These are phyloP conservation scores for Astrocystis sublimbata DNA, from an alignment of 495 filamentous ascomycete genomes.

Conservation along the genomic window DNA sequence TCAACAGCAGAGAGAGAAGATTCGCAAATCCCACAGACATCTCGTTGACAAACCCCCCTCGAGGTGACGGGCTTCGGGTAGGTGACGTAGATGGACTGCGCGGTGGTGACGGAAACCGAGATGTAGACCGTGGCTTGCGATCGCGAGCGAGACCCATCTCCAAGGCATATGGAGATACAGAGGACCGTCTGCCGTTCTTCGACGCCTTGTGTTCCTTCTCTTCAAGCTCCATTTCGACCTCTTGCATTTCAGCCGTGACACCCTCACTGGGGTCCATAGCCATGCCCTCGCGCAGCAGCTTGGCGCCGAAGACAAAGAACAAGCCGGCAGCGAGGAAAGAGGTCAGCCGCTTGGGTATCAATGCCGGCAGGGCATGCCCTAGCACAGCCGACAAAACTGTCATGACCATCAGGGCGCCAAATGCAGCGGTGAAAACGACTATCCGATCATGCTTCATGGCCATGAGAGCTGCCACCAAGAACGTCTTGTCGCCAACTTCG, in stretches of 20 bases:
- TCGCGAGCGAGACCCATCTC: conserved; percentile 60
- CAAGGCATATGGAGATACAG: conserved; percentile 62
- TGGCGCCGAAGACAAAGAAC: conserved; percentile 86
- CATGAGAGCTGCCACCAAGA: conserved; percentile 96
- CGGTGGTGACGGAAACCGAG: conserved; percentile 59
- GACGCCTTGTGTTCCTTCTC: conserved; percentile 80
- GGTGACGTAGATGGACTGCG: conserved; percentile 62
- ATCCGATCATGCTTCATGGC: conserved; percentile 96
- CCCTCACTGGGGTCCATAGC: conserved; percentile 86
- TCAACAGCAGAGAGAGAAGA: conserved; percentile 81
- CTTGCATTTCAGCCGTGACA: conserved; percentile 92
- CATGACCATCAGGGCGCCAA: conserved; percentile 87
- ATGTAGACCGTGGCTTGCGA: conserved; percentile 60
- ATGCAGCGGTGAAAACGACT: conserved; percentile 92
- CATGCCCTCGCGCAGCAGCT: conserved; percentile 83
- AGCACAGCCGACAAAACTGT: conserved; percentile 95
- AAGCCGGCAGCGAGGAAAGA: conserved; percentile 80
- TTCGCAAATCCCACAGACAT: conserved; percentile 70
- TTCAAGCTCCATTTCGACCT: conserved; percentile 92
- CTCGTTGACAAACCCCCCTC: conserved; percentile 42
- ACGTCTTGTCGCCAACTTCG: conserved; percentile 98
- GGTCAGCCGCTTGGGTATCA: conserved; percentile 86
- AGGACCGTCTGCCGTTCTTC: conserved; percentile 56
- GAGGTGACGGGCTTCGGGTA: conserved; percentile 47
- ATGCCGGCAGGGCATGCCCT: conserved; percentile 86